phyloP scores from a whole-genome alignment of 2,329 filamentous ascomycete genomes.

The Exophiala dermatitidis region DNA sequence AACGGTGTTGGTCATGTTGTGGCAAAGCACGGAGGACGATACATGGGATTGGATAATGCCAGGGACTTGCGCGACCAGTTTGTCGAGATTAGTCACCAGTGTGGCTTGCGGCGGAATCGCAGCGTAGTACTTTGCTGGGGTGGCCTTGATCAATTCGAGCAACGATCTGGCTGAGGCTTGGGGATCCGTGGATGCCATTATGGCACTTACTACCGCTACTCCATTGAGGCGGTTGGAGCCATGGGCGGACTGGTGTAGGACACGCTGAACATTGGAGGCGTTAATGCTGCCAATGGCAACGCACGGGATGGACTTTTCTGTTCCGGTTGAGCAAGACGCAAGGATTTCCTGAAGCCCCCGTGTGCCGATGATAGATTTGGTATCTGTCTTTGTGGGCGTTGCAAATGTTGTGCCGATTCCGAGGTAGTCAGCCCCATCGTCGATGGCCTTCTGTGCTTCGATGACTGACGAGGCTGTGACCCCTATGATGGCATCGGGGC shows the following conservation, averaged over 20 bases:
- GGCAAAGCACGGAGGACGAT: slow-evolving; percentile 62
- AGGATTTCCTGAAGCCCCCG: slow-evolving; percentile 64
- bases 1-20: slow-evolving; percentile 97
- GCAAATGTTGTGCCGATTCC: slow-evolving; percentile 86
- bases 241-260: slow-evolving; percentile 60
- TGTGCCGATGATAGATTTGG: slow-evolving; percentile 71
- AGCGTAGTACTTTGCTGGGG: slow-evolving; percentile 29
- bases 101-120: slow-evolving; percentile 29
- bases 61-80: slow-evolving; percentile 35
- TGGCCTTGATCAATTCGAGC: slow-evolving; percentile 45
- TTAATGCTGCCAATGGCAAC: slow-evolving; percentile 91
- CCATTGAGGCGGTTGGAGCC: slow-evolving; percentile 54
- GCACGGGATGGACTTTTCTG: slow-evolving; percentile 44
- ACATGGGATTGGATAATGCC: slow-evolving; percentile 55
- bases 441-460: slow-evolving; percentile 65
- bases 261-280: slow-evolving; percentile 62
- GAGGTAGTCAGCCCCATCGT: slow-evolving; percentile 77
- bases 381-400: slow-evolving; percentile 82
- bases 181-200: slow-evolving; percentile 66
- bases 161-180: slow-evolving; percentile 56
- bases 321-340: slow-evolving; percentile 47
- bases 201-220: slow-evolving; percentile 81
- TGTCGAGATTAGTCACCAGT: slow-evolving; percentile 15
- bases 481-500: slow-evolving; percentile 73
- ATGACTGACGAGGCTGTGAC: slow-evolving; percentile 70